Evolutionary conservation across 1,139 yeast genomes (phyloP).

Genomic region (Suhomyces coccinellae): DNA sequence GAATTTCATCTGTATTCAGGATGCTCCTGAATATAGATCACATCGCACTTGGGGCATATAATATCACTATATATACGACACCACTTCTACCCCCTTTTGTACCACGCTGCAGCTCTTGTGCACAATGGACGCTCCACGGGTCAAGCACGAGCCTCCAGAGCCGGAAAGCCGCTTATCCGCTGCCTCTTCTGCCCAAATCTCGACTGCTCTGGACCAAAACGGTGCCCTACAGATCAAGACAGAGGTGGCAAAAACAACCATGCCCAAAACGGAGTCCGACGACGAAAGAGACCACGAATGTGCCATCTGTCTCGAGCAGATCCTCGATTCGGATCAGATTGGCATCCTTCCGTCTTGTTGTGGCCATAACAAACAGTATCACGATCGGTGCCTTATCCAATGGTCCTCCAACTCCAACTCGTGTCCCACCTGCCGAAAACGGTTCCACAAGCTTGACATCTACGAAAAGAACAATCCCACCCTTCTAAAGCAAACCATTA

Average conservation of each 20-base stretch:
- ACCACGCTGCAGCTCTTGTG: neutral
- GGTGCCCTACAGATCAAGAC: neutral
- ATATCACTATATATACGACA: neutral
- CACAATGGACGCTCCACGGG: neutral
- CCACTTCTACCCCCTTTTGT: neutral
- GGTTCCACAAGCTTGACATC: conserved; percentile 32
- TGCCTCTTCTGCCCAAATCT: neutral
- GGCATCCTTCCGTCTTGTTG: conserved; percentile 44
- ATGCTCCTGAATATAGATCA: conserved; percentile 2
- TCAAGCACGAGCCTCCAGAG: neutral
- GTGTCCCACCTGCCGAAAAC: conserved; percentile 54
- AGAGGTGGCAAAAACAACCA: conserved; percentile 2
- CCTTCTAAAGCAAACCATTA: conserved; percentile 11
- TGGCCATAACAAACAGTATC: conserved; percentile 39
- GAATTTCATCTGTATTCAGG: conserved; percentile 92
- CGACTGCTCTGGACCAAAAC: neutral
- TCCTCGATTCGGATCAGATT: conserved; percentile 23
- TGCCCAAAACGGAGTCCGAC: neutral
- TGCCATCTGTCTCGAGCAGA: conserved; percentile 49
- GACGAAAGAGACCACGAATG: conserved; percentile 36
- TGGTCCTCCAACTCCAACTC: conserved; percentile 54
- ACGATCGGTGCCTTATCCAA: conserved; percentile 43
- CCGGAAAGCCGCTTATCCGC: too few relatives aligned
- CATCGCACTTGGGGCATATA: neutral
- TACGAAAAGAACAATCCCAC: conserved; percentile 13